Evolutionary conservation across 345 rosid species (phyloP).

Genomic region (Punica granatum): DNA sequence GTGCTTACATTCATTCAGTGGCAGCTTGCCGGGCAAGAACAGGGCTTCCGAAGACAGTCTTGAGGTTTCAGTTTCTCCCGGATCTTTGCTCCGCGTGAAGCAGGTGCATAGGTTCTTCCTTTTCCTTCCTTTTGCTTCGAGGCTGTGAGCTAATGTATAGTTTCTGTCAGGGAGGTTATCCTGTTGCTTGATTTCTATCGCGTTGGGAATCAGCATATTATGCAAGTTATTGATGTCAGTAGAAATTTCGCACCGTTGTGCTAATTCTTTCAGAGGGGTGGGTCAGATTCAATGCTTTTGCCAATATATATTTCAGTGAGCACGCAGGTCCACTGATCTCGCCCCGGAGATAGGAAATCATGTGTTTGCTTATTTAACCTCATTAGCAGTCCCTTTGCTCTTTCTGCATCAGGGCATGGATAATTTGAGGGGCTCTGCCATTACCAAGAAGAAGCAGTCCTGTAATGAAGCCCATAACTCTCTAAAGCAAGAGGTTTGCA

Average conservation of each 20-base stretch:
- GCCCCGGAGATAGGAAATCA: not conserved
- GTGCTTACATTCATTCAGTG: constrained; percentile 23
- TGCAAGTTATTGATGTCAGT: not conserved
- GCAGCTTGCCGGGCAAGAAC: constrained; percentile 74
- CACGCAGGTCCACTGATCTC: not conserved
- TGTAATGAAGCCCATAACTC: constrained; percentile 43
- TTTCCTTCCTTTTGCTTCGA: constrained; percentile 11
- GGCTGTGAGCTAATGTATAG: not conserved
- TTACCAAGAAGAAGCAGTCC: constrained; percentile 35
- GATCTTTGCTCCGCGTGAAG: constrained; percentile 47
- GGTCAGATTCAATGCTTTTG: not conserved
- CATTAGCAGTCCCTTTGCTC: not conserved
- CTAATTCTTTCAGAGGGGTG: not conserved
- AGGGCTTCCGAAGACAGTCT: constrained; percentile 37
- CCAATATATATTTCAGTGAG: no score
- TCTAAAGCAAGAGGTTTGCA: constrained; percentile 78
- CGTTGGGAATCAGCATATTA: no score
- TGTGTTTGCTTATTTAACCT: not conserved
- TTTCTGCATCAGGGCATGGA: not conserved
- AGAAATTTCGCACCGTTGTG: not conserved
- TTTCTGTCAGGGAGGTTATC: not conserved
- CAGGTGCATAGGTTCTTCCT: constrained; percentile 44
- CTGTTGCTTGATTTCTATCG: not conserved
- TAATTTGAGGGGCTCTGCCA: constrained; percentile 25
- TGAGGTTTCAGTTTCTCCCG: constrained; percentile 24